These are phyloP conservation scores for Vigna reflexopilosa DNA, from an alignment of 306 rosid species.

Conservation along the genomic window DNA sequence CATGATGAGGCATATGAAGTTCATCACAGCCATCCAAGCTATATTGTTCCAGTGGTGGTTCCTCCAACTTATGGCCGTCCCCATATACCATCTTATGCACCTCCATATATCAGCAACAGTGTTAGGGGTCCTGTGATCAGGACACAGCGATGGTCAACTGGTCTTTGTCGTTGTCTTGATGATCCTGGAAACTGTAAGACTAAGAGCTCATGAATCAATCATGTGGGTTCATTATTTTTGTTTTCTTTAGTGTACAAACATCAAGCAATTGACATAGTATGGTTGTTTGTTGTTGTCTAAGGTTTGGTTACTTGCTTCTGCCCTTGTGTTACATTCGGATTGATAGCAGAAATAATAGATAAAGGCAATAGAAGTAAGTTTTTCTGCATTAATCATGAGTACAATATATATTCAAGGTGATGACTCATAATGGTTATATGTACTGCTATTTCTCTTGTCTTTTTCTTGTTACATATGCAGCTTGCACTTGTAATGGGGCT, in stretches of 20 bases:
- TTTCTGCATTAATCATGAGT: background rate
- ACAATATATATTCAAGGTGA: background rate
- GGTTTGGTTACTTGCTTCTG: conserved; percentile 72
- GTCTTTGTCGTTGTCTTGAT: conserved; percentile 70
- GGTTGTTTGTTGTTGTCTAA: conserved; percentile 20
- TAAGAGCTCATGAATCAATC: conserved; percentile 38
- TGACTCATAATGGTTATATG: background rate
- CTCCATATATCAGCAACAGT: conserved; percentile 36
- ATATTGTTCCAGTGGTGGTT: conserved; percentile 24
- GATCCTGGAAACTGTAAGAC: conserved; percentile 70
- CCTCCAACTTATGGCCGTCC: conserved; percentile 46
- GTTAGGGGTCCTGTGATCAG: background rate
- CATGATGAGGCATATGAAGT: conserved; percentile 44
- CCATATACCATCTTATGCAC: conserved; percentile 42
- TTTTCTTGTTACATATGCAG: conserved; percentile 38
- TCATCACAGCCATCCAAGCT: conserved; percentile 37
- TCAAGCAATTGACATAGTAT: background rate
- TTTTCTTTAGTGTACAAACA: background rate
- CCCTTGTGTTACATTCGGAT: conserved; percentile 78
- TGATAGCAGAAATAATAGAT: conserved; percentile 65
- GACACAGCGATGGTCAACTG: conserved; percentile 62
- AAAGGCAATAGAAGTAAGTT: conserved; percentile 63
- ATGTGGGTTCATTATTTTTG: background rate
- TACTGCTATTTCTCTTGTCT: background rate
- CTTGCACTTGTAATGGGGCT: conserved; percentile 53